Base-by-base conservation (phyloP, 1,139 yeast genomes). In the Suhomyces taliae region DNA sequence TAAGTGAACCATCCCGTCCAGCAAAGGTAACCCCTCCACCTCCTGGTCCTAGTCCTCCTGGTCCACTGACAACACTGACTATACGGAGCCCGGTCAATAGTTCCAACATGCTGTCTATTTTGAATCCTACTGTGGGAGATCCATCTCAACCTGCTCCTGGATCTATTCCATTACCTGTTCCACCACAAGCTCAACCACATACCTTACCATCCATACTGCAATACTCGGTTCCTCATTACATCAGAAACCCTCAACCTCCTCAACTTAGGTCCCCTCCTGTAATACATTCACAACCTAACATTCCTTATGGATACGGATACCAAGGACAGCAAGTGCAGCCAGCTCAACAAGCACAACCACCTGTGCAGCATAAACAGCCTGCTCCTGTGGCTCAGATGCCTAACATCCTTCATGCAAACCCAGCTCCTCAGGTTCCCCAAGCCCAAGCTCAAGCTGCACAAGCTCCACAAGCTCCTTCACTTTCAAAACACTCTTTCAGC, bases 101-200 rank as follows among this genome's bases (percentile, higher is more conserved):
- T 50, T 36, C 36, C 51, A 41, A 45, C 46, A 38, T 36, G 52
- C 27, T 48, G 10, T 50, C 48, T 6, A 14, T 41, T 27, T 43
- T 39, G 39, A 40, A 41, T 34, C 44, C 47, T 7, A 39, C 39
- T 8, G 19, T 34, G n/a, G 19, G 34, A 26, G 44, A 35, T 24
- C 43, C 41, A 4, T 36, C 36, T 4, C 39, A 9, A 9, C 32
- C 32, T 9, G 15, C 11, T 36, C 3, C 27, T 39, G 7, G 24
- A 9, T 34, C 14, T 37, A 40, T n/a, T 3, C 39, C 36, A n/a
- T 12, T 6, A 26, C 33, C 47, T 1, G 12, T 38, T 4, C 14
- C 46, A 1, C 38, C 39, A 12, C 39, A 9, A 34, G 24, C 15
- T 8, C 36, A 38, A 29, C 14, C 41, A 4, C 44, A 36, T 12